phyloP scores from a whole-genome alignment of 495 filamentous ascomycete genomes.

The Penicillium waksmanii region DNA sequence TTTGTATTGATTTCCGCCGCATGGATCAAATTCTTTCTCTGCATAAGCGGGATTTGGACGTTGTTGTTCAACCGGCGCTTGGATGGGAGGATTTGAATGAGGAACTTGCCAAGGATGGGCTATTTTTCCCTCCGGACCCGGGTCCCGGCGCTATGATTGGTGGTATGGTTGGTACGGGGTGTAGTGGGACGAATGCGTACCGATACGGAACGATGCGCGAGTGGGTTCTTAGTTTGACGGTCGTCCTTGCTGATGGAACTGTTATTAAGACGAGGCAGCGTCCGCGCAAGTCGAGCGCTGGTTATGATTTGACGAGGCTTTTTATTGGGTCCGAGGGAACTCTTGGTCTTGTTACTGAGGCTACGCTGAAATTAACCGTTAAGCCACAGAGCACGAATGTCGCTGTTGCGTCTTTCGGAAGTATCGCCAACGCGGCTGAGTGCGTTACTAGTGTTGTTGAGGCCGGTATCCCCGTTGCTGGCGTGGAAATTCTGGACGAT shows the following conservation, averaged over 20 bases:
- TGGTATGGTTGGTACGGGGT: conserved; percentile 70
- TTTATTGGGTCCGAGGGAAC: conserved; percentile 70
- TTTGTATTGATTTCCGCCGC: conserved; percentile 66
- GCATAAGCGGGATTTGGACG: conserved; percentile 63
- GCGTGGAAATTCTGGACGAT: conserved; percentile 67
- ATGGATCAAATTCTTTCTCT: conserved; percentile 64
- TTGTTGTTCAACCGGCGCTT: conserved; percentile 67
- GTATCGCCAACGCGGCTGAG: conserved; percentile 59
- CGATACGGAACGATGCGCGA: conserved; percentile 72
- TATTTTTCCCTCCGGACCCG: conserved; percentile 71
- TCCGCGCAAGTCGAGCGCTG: conserved; percentile 67
- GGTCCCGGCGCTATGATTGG: conserved; percentile 71
- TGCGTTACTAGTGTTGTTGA: conserved; percentile 64
- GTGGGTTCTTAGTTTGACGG: conserved; percentile 66
- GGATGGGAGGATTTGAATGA: conserved; percentile 69
- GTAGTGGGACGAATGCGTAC: conserved; percentile 69
- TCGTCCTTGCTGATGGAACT: conserved; percentile 68
- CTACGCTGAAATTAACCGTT: conserved; percentile 64
- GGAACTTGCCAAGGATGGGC: conserved; percentile 54
- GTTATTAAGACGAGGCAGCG: conserved; percentile 68
- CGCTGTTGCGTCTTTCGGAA: conserved; percentile 62
- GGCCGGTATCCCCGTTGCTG: conserved; percentile 64
- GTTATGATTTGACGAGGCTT: conserved; percentile 65
- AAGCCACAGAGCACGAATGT: conserved; percentile 64
- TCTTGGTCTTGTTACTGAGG: conserved; percentile 67